Percentiles rank a stretch among this genome's conserved stretches.
These are phyloP conservation scores for Phytophthora crassamura DNA, from an alignment of 352 stramenopile genomes.

Conservation along the genomic window DNA sequence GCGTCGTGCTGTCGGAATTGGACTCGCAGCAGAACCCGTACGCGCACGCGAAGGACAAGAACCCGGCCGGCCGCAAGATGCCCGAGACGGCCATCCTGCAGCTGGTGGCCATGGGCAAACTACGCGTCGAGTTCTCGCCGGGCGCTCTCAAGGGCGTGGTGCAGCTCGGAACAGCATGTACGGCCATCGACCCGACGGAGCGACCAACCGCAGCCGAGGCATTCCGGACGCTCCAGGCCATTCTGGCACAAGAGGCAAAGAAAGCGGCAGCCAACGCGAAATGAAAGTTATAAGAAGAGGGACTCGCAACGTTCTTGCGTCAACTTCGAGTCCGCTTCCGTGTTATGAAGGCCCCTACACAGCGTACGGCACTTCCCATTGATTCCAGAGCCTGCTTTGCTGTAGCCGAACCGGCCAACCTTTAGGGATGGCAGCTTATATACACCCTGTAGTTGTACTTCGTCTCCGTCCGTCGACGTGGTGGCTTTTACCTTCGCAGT, in stretches of 20 bases:
- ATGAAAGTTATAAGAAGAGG: constrained; percentile 43
- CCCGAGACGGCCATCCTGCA: constrained; percentile 59
- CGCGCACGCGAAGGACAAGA: constrained; percentile 45
- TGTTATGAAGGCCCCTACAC: constrained; percentile 35
- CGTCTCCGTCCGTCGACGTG: background rate
- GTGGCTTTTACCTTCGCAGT: constrained; percentile 5
- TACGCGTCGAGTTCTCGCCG: constrained; percentile 49
- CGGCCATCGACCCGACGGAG: constrained; percentile 46
- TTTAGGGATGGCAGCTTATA: constrained; percentile 21
- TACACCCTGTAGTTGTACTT: constrained; percentile 41
- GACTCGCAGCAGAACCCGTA: constrained; percentile 47
- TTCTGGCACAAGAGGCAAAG: constrained; percentile 41
- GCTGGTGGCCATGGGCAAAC: constrained; percentile 50
- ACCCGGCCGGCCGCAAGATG: constrained; percentile 40
- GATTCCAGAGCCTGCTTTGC: constrained; percentile 13
- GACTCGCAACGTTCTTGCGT: constrained; percentile 8
- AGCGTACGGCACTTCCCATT: no score
- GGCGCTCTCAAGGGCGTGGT: constrained; percentile 32
- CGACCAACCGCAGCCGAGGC: constrained; percentile 48
- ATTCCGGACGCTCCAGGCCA: constrained; percentile 44
- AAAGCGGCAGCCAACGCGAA: constrained; percentile 36
- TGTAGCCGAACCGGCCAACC: constrained; percentile 19
- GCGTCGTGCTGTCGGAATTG: constrained; percentile 34
- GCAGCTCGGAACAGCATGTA: constrained; percentile 46
- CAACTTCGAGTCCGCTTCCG: constrained; percentile 31